These are phyloP conservation scores for Aspergillus sp. DNA, from an alignment of 2,329 filamentous ascomycete species.

Conservation along the genomic window DNA sequence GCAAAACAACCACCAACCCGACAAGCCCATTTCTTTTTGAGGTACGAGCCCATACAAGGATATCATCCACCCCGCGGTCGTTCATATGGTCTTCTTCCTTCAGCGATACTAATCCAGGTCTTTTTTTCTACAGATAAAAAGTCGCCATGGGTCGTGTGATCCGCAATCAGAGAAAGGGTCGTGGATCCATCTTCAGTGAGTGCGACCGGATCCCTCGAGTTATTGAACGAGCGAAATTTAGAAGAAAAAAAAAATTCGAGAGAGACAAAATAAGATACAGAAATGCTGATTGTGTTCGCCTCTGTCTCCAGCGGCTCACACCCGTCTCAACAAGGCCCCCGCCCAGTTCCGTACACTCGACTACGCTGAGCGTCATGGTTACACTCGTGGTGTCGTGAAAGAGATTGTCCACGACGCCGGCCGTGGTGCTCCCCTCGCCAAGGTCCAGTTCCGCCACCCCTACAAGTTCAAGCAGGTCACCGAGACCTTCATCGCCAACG, in stretches of 20 bases:
- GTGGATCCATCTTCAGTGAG: conserved; percentile 69
- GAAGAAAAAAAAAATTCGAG: conserved; percentile 4
- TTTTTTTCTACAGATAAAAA: conserved; percentile 23
- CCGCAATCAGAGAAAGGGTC: conserved; percentile 69
- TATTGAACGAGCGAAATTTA: conserved; percentile 1
- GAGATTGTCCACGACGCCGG: conserved; percentile 99
- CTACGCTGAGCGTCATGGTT: conserved; percentile 93
- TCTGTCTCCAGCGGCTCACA: conserved; percentile 57
- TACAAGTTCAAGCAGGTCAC: conserved; percentile 97
- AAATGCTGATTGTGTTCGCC: conserved; percentile 28
- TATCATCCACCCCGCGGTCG: conserved; percentile 22
- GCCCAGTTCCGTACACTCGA: conserved; percentile 97
- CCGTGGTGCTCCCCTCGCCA: conserved; percentile 94
- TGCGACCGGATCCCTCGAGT: conserved; percentile 34
- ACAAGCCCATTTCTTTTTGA: conserved; percentile 37
- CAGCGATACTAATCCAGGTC: conserved; percentile 28
- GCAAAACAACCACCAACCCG: conserved; percentile 25
- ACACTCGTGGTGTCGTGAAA: conserved; percentile 94
- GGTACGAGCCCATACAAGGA: conserved; percentile 29
- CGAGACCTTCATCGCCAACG: conserved; percentile 99
- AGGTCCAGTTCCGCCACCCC: conserved; percentile 93
- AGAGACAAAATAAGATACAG: conserved; percentile 7
- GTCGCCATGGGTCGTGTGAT: conserved; percentile 60
- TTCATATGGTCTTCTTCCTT: conserved; percentile 16
- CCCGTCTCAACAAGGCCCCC: conserved; percentile 87